Evolutionary conservation across 1,139 yeast genomes (phyloP).

Genomic region (Pneumocystis jirovecii): DNA sequence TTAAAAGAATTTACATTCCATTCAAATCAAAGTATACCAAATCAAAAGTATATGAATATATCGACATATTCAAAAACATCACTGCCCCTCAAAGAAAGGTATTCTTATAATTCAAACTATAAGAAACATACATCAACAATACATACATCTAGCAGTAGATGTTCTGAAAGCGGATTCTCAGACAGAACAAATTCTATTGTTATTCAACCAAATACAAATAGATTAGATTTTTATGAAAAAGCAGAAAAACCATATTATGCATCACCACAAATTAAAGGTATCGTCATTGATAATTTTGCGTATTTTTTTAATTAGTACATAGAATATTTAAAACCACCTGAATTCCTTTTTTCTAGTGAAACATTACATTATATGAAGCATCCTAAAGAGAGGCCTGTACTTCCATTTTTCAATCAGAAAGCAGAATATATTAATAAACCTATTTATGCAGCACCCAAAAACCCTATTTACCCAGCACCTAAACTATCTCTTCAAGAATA

Average conservation of each 20-base stretch:
- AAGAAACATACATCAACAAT: background rate
- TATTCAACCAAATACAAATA: background rate
- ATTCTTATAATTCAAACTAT: background rate
- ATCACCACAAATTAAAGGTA: background rate
- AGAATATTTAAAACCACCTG: background rate
- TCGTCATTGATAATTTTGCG: background rate
- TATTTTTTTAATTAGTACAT: background rate
- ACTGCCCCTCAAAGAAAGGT: background rate
- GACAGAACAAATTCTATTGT: background rate
- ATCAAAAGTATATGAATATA: background rate
- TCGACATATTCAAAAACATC: background rate
- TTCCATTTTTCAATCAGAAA: background rate
- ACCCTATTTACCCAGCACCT: background rate
- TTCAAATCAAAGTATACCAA: background rate
- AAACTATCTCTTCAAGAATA: background rate
- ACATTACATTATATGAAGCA: background rate
- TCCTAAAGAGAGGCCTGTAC: background rate
- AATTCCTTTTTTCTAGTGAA: background rate
- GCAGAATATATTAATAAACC: background rate
- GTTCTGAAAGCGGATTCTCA: background rate
- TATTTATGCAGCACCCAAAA: background rate
- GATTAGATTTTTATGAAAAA: background rate
- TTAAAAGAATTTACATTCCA: background rate
- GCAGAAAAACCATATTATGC: background rate
- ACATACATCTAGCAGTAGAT: background rate